A percentile compares a stretch with the other conserved stretches of the same genome.
Conservation (phyloP, 225 moss, liverwort and hornwort species). For the Anthoceros angustus region DNA sequence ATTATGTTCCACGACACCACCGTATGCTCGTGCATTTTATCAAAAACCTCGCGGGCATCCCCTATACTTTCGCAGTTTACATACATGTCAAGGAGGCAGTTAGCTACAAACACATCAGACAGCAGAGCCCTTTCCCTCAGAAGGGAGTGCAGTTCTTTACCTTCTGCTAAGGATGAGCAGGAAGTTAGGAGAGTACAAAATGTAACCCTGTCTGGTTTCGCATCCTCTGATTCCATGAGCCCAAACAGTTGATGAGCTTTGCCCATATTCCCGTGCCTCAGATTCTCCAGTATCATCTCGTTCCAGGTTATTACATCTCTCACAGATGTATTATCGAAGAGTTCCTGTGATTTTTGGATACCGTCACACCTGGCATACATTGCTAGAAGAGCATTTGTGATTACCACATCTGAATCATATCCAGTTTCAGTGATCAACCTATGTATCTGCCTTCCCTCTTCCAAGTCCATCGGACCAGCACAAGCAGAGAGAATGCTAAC, state of each 20-base stretch:
- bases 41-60: neutral
- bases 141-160: neutral
- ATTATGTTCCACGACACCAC: neutral
- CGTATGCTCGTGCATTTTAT: neutral
- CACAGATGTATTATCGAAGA: neutral
- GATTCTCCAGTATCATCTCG: neutral
- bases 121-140: neutral
- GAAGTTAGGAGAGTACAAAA: neutral
- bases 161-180: neutral
- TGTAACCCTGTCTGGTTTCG: neutral
- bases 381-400: neutral
- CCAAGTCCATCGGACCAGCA: neutral
- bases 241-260: neutral
- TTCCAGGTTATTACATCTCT: neutral
- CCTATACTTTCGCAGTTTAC: neutral
- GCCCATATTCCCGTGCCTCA: neutral
- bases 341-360: neutral
- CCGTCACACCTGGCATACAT: slow-evolving; percentile 1
- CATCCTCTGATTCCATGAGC: slow-evolving; percentile 1
- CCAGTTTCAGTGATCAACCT: neutral
- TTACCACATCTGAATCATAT: neutral
- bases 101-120: neutral
- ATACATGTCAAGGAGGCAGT: neutral
- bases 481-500: neutral
- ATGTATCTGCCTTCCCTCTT: slow-evolving; percentile 2